These are phyloP conservation scores for Phytophthora palmivora DNA, from an alignment of 352 stramenopile genomes.

Conservation along the genomic window DNA sequence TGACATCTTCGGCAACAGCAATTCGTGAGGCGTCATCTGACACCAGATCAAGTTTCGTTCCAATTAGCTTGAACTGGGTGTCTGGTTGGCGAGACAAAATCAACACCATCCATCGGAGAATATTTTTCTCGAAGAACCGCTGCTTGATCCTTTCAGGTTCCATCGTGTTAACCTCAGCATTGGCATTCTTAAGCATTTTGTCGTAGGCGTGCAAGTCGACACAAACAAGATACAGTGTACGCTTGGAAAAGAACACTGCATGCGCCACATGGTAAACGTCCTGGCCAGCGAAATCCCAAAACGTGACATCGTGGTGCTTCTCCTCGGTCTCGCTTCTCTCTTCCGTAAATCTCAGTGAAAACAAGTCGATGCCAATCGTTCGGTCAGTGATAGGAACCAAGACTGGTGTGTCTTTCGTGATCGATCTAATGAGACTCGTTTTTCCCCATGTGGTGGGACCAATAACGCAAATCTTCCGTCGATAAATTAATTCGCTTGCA, in stretches of 20 bases:
- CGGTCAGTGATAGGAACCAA: too few relatives aligned
- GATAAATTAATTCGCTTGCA: too few relatives aligned
- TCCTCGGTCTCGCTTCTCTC: too few relatives aligned
- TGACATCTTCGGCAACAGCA: neutral
- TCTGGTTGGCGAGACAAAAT: too few relatives aligned
- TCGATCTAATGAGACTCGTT: conserved; percentile 16
- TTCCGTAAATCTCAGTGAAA: too few relatives aligned
- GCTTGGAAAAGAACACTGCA: conserved; percentile 32
- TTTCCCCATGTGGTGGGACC: conserved; percentile 24
- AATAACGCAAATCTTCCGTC: conserved; percentile 16
- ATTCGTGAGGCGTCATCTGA: neutral
- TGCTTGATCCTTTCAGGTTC: neutral
- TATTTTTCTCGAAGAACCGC: conserved; percentile 21
- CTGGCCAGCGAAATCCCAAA: conserved; percentile 33
- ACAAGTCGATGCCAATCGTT: too few relatives aligned
- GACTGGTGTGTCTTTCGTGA: neutral
- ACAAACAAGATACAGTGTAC: too few relatives aligned
- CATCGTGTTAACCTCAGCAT: neutral
- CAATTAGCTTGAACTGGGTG: too few relatives aligned
- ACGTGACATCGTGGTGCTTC: conserved; percentile 10
- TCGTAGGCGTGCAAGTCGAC: conserved; percentile 14
- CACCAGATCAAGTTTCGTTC: too few relatives aligned
- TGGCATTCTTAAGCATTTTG: neutral
- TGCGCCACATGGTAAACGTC: conserved; percentile 27
- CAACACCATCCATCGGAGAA: conserved; percentile 17